Conservation (phyloP, 441 rosid genomes). For the Rhodomyrtus psidioides region DNA sequence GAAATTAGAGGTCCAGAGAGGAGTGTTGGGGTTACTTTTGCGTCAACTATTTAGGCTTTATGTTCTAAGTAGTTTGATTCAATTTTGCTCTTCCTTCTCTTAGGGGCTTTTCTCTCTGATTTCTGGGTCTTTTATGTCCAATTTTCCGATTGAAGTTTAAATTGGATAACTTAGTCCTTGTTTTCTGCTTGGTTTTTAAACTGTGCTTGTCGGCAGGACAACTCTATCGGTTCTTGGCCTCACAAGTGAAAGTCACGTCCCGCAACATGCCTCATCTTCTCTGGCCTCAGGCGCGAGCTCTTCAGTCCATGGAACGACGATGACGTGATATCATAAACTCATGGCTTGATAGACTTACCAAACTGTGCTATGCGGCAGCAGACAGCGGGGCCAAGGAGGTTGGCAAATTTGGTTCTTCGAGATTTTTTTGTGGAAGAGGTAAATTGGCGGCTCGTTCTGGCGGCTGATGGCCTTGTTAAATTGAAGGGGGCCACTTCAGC, state of each 20-base stretch:
- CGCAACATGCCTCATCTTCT: slow-evolving; percentile 30
- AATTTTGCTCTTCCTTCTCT: neutral
- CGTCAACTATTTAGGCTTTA: neutral
- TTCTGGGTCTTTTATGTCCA: neutral
- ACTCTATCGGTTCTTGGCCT: slow-evolving; percentile 67
- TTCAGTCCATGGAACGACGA: slow-evolving; percentile 48
- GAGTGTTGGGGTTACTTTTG: neutral
- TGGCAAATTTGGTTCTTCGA: neutral
- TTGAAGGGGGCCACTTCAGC: neutral
- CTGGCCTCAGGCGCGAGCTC: slow-evolving; percentile 47
- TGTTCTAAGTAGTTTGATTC: neutral
- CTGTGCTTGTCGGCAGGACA: slow-evolving; percentile 36
- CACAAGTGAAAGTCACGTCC: slow-evolving; percentile 34
- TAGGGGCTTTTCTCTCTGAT: neutral
- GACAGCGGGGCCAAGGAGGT: neutral
- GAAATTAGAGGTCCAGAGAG: neutral
- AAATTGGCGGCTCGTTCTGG: neutral
- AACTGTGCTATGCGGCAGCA: neutral
- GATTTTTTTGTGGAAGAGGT: neutral
- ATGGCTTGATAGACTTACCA: neutral
- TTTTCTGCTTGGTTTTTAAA: neutral
- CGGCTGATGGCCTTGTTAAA: neutral
- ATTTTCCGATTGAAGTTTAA: neutral
- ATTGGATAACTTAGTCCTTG: neutral
- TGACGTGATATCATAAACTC: slow-evolving; percentile 20